Base-by-base conservation (phyloP, 2,329 filamentous ascomycete genomes). In the Claviceps sp. region DNA sequence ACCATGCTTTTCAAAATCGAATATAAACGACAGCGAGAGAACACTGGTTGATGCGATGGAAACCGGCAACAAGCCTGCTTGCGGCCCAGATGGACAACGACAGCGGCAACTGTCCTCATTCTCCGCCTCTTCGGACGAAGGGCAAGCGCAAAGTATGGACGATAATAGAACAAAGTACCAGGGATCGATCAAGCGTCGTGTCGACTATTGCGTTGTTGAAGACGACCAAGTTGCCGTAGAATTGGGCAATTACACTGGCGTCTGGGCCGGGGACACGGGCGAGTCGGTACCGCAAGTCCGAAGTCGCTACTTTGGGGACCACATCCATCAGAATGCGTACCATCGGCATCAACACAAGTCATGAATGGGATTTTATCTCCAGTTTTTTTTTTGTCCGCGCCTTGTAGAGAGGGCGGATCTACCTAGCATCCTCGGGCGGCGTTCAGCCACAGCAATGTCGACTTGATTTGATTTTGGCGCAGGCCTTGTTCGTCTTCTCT, bases 171-270 rank as follows among this genome's bases (percentile, higher is more conserved):
- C 34, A 4, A 54, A 47, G 37, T 37, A 47, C 5, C 6, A 37
- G 4, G 26, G 43, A 37, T 47, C 42, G 7, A 57, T 57, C 43
- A 50, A 57, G 52, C 47, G 52, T 24, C 52, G 54, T 20, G 49
- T 57, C 16, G 55, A 57, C 34, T 51, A 55, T 42, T 54, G 37
- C 26, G 55, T 57, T 41, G 34, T 50, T 37, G 48, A 54, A 26
- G 50, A 56, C n/a, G 55, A 53, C 18, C 18, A 41, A 20, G 20
- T 20, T 37, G 41, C 48, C n/a, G 38, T 46, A 14, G 18, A 48
- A 37, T 54, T 53, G 18, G 58, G 57, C 45, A 59, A 60, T 44
- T 60, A 60, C 30, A 60, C 58, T 8, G 58, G 54, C n/a, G 47
- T 57, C 16, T 60, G 58, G 58, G 54, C 58, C 2, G 56, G 56